phyloP scores from a whole-genome alignment of 176 grass and related monocot species.

The Oryza officinalis region DNA sequence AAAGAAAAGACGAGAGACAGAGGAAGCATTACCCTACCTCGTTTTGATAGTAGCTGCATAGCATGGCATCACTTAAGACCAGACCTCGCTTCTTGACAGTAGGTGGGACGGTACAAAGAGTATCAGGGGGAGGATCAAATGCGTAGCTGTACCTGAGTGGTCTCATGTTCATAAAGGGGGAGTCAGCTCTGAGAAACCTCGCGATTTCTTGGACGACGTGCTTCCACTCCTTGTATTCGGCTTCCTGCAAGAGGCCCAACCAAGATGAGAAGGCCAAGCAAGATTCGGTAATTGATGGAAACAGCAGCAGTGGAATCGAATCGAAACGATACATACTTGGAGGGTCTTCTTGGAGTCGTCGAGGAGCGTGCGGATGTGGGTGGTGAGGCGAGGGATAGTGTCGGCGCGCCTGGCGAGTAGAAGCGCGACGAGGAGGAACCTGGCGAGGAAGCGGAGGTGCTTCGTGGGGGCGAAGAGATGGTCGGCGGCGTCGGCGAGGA shows the following conservation, averaged over 20 bases:
- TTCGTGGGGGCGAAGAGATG: slow-evolving; percentile 49
- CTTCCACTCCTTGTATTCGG: slow-evolving; percentile 90
- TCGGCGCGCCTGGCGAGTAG: slow-evolving; percentile 63
- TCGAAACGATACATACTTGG: slow-evolving; percentile 46
- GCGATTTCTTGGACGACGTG: slow-evolving; percentile 69
- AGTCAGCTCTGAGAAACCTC: slow-evolving; percentile 82
- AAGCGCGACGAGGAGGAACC: slow-evolving; percentile 86
- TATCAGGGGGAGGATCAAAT: slow-evolving; percentile 76
- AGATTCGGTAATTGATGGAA: not conserved
- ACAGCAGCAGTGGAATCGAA: not conserved
- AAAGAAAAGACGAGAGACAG: not conserved
- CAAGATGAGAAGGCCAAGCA: not conserved
- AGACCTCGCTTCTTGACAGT: slow-evolving; percentile 61
- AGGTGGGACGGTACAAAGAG: slow-evolving; percentile 36
- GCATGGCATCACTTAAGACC: slow-evolving; percentile 61
- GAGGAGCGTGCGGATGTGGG: slow-evolving; percentile 53
- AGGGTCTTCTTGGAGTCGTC: slow-evolving; percentile 77
- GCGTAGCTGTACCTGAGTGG: slow-evolving; percentile 84
- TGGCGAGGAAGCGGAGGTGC: slow-evolving; percentile 89
- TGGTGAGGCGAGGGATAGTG: slow-evolving; percentile 48
- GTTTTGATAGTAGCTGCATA: slow-evolving; percentile 74
- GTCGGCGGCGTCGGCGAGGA: slow-evolving; percentile 59
- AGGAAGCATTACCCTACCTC: slow-evolving; percentile 64
- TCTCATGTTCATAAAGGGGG: slow-evolving; percentile 82
- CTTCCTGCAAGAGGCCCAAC: slow-evolving; percentile 45